These are phyloP conservation scores for Alternaria triticimaculans DNA, from an alignment of 2,329 filamentous ascomycete genomes.

Conservation along the genomic window DNA sequence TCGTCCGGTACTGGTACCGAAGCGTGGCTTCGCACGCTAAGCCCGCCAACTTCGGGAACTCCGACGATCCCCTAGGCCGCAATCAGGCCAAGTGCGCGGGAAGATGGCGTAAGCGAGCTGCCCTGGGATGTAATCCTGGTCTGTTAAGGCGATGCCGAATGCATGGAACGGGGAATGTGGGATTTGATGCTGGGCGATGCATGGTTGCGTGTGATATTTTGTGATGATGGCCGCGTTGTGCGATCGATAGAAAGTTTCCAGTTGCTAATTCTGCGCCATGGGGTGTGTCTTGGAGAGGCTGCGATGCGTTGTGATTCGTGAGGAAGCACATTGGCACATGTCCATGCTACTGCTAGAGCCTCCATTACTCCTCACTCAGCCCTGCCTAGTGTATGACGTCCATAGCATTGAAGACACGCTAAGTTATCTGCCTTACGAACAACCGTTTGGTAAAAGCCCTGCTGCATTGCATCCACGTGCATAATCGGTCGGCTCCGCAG, in stretches of 20 bases:
- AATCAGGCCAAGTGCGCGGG: background rate
- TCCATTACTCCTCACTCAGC: background rate
- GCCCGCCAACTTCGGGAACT: background rate
- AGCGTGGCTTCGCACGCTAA: background rate
- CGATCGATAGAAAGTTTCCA: background rate
- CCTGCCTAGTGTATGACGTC: background rate
- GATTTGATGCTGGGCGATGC: background rate
- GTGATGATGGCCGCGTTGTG: background rate
- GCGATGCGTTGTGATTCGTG: background rate
- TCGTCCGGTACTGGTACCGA: background rate
- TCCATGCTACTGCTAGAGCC: background rate
- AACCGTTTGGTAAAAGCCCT: background rate
- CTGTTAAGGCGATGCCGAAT: constrained; percentile 6
- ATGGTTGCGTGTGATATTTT: background rate
- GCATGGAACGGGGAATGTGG: background rate
- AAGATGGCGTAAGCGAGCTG: background rate
- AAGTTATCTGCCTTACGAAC: background rate
- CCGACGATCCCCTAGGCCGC: background rate
- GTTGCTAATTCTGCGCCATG: background rate
- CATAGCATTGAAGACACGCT: background rate
- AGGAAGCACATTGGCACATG: background rate
- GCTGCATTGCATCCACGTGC: background rate
- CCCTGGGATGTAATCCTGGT: background rate
- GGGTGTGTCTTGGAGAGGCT: background rate
- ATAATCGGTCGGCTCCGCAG: constrained; percentile 5